phyloP scores from a whole-genome alignment of 129 eudicot species.

The Daucus carota region DNA sequence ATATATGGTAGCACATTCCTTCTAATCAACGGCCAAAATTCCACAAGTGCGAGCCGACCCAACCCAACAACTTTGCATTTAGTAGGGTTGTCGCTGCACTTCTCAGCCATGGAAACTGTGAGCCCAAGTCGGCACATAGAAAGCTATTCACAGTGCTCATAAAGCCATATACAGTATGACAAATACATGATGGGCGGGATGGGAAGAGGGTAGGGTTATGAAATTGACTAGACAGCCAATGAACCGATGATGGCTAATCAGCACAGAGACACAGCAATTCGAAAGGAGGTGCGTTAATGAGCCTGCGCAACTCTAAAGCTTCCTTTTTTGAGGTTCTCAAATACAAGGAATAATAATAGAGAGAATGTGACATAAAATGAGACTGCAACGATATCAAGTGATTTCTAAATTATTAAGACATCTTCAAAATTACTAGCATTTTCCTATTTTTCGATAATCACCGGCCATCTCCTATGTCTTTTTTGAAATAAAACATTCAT shows the following conservation, averaged over 20 bases:
- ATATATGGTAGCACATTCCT: background rate
- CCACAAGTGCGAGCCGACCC: slow-evolving; percentile 64
- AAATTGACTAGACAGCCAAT: background rate
- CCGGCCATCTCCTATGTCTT: too few species aligned
- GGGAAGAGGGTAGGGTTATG: background rate
- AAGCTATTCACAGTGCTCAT: background rate
- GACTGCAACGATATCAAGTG: too few species aligned
- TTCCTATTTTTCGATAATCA: too few species aligned
- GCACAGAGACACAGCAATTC: background rate
- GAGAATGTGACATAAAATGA: too few species aligned
- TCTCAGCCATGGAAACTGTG: slow-evolving; percentile 55
- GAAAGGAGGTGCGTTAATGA: background rate
- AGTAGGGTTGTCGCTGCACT: slow-evolving; percentile 78
- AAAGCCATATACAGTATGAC: background rate
- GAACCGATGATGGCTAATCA: background rate
- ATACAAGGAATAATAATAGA: too few species aligned
- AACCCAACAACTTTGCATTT: slow-evolving; percentile 52
- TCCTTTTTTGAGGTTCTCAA: too few species aligned
- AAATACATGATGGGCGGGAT: background rate
- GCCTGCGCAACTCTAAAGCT: too few species aligned
- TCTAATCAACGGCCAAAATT: slow-evolving; percentile 16
- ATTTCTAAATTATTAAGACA: too few species aligned
- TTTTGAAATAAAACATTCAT: too few species aligned
- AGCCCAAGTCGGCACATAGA: background rate
- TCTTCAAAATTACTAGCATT: too few species aligned